phyloP scores from a whole-genome alignment of 768 basidiomycete species.

The Termitomyces sp. region DNA sequence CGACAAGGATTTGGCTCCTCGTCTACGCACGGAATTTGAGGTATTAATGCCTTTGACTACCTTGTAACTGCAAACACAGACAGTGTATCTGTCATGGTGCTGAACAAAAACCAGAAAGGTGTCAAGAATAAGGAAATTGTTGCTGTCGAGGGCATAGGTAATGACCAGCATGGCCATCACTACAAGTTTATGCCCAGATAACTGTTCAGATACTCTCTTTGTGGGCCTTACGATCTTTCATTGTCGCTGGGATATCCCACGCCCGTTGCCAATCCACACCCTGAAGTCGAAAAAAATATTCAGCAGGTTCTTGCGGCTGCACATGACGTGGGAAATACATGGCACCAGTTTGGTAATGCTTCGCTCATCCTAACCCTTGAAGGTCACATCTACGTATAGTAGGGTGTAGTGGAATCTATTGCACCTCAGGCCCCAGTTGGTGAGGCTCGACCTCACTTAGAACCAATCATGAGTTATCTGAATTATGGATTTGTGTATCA shows the following conservation, averaged over 20 bases:
- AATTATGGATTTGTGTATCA: too few relatives aligned
- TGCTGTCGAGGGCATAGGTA: constrained; percentile 58
- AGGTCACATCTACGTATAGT: too few relatives aligned
- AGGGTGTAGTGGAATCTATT: constrained; percentile 20
- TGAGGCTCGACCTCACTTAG: constrained; percentile 17
- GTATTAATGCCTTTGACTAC: constrained; percentile 46
- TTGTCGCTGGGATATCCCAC: constrained; percentile 55
- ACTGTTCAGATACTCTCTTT: constrained; percentile 28
- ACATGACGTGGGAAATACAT: constrained; percentile 59
- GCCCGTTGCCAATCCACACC: constrained; percentile 62
- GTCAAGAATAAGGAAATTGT: constrained; percentile 60
- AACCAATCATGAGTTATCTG: too few relatives aligned
- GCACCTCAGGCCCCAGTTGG: constrained; percentile 18
- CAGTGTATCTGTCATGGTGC: constrained; percentile 52
- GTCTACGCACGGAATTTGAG: constrained; percentile 58
- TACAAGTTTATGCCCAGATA: background rate
- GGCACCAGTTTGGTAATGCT: constrained; percentile 21
- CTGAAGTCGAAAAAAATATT: constrained; percentile 58
- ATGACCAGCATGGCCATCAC: constrained; percentile 12
- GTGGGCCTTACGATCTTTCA: constrained; percentile 68
- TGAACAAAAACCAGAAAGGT: constrained; percentile 62
- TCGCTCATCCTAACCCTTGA: background rate
- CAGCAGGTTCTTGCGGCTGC: constrained; percentile 48
- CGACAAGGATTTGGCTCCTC: constrained; percentile 64
- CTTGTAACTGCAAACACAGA: constrained; percentile 54